Evolutionary conservation across 257 asterid genomes (phyloP).

Genomic region (Buddleja alternifolia): DNA sequence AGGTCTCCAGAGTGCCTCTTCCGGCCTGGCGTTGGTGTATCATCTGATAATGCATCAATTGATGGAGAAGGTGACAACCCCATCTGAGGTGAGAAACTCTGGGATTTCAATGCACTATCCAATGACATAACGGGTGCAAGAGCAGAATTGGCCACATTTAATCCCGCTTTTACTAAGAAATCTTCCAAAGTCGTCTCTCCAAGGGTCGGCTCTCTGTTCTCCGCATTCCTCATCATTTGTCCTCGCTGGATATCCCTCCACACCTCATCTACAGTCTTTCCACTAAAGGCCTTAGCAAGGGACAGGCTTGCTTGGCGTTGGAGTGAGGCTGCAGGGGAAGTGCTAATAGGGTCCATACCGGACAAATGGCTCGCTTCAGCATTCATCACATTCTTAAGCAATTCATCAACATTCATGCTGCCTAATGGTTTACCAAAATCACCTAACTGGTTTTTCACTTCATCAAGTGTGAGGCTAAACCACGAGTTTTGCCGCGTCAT

Average conservation of each 20-base stretch:
- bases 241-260: conserved; percentile 53
- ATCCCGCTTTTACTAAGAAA: conserved; percentile 56
- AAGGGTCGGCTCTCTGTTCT: conserved; percentile 40
- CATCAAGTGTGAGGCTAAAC: conserved; percentile 52
- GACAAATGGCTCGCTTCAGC: conserved; percentile 41
- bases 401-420: conserved; percentile 55
- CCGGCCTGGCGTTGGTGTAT: conserved; percentile 47
- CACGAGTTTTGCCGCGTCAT: conserved; percentile 44
- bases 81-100: conserved; percentile 34
- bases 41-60: conserved; percentile 49
- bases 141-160: conserved; percentile 47
- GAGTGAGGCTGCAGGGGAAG: conserved; percentile 38
- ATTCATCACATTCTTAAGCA: conserved; percentile 43
- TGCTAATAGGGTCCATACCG: conserved; percentile 19
- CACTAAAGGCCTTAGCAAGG: conserved; percentile 42
- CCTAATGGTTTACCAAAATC: conserved; percentile 56
- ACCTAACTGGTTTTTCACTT: conserved; percentile 45
- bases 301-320: conserved; percentile 49
- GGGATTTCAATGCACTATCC: conserved; percentile 36
- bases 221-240: conserved; percentile 36
- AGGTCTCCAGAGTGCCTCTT: conserved; percentile 44
- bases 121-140: conserved; percentile 44
- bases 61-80: conserved; percentile 52
- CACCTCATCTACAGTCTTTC: conserved; percentile 49
- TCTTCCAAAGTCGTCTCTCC: conserved; percentile 63